These are phyloP conservation scores for Trypanosoma cruzi DNA, from an alignment of 208 protist genomes.

Conservation along the genomic window DNA sequence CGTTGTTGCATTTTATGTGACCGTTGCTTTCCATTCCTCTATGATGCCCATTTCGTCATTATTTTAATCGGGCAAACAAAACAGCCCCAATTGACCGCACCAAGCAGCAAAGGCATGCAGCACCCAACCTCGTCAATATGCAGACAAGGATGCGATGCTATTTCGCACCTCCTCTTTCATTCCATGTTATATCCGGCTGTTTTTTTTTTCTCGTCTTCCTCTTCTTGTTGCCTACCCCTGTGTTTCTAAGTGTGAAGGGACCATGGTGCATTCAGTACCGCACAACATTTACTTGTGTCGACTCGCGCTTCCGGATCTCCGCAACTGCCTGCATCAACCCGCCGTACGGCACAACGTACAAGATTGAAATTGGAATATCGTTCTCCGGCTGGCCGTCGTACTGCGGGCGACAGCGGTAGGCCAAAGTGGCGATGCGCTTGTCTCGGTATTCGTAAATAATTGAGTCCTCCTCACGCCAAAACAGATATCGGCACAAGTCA, in stretches of 20 bases:
- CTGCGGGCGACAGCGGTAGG: conserved; percentile 82
- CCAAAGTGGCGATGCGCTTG: conserved; percentile 76
- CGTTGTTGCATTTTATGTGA: background rate
- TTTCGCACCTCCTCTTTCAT: background rate
- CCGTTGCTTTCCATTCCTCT: background rate
- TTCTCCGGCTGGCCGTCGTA: conserved; percentile 85
- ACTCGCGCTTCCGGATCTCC: conserved; percentile 66
- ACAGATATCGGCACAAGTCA: conserved; percentile 73
- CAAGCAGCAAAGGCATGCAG: background rate
- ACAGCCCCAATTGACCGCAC: background rate
- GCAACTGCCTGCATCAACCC: conserved; percentile 67
- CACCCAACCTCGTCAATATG: background rate
- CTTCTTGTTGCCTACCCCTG: too few species aligned
- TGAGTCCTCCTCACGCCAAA: conserved; percentile 89
- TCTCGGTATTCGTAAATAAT: conserved; percentile 81
- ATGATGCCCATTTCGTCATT: background rate
- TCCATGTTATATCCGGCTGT: background rate
- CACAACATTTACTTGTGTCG: conserved; percentile 49
- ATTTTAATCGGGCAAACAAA: background rate
- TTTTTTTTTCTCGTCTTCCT: background rate
- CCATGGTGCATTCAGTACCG: conserved; percentile 45
- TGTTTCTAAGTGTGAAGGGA: too few species aligned
- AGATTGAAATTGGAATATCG: conserved; percentile 78
- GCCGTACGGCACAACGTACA: conserved; percentile 74
- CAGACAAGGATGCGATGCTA: conserved; percentile 2